A percentile compares a stretch with the other conserved stretches of the same genome.
Conservation (phyloP, 2,329 filamentous ascomycete species). For the Paraconiothyrium brasiliense region DNA sequence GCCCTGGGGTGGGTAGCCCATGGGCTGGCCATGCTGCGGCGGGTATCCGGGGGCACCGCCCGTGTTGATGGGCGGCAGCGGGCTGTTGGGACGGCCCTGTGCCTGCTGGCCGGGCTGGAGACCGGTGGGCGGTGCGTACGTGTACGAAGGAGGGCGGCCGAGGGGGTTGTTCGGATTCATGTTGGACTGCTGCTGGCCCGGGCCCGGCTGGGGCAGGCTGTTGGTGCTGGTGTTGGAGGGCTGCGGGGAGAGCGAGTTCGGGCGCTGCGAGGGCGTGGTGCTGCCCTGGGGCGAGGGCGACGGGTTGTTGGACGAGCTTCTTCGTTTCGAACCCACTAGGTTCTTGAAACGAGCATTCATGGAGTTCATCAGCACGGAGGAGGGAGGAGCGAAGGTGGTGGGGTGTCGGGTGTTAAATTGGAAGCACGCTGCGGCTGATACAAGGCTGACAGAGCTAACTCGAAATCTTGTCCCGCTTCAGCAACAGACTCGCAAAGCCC, state of each 20-base stretch:
- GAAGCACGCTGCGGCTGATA: conserved; percentile 42
- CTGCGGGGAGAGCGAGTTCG: conserved; percentile 52
- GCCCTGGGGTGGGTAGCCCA: conserved; percentile 58
- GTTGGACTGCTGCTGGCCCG: conserved; percentile 41
- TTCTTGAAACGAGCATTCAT: conserved; percentile 82
- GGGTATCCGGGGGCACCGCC: conserved; percentile 60
- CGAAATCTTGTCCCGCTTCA: conserved; percentile 16
- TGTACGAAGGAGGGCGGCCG: conserved; percentile 71
- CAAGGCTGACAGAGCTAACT: conserved; percentile 25
- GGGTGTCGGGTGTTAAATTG: conserved; percentile 40
- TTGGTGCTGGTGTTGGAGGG: conserved; percentile 50
- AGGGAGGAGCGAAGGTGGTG: conserved; percentile 29
- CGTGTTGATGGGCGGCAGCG: conserved; percentile 66
- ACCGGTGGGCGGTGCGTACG: conserved; percentile 58
- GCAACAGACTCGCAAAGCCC: conserved; percentile 12
- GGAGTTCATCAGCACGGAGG: conserved; percentile 70
- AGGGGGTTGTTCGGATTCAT: conserved; percentile 66
- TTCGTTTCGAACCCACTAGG: conserved; percentile 84
- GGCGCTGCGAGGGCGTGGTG: conserved; percentile 51
- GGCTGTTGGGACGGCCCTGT: conserved; percentile 61
- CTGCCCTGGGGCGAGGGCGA: conserved; percentile 43
- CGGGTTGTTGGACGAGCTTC: conserved; percentile 65
- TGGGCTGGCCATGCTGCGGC: conserved; percentile 51
- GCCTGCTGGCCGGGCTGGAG: conserved; percentile 49
- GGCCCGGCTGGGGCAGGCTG: conserved; percentile 41